Conservation (phyloP, 73 alveolate species). For the Urostyla sp. region DNA sequence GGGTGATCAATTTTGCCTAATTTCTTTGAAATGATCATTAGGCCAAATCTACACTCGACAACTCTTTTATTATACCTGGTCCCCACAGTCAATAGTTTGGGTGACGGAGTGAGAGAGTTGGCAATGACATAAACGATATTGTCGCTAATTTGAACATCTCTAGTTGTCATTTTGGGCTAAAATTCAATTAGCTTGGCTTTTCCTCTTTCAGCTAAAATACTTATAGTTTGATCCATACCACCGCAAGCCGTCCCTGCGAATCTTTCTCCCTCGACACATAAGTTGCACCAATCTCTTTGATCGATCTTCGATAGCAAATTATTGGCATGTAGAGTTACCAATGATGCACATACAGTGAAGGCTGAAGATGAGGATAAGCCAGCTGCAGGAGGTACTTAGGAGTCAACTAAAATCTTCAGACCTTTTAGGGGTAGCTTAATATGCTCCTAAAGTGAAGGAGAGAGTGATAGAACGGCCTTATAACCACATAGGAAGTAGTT, state of each 20-base stretch:
- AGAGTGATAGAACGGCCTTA: slow-evolving; percentile 67
- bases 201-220: slow-evolving; percentile 84
- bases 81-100: slow-evolving; percentile 78
- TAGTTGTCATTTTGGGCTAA: slow-evolving; percentile 63
- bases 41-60: slow-evolving; percentile 87
- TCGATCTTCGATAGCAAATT: slow-evolving; percentile 47
- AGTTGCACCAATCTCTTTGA: slow-evolving; percentile 57
- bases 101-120: slow-evolving; percentile 82
- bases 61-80: slow-evolving; percentile 89
- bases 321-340: slow-evolving; percentile 80
- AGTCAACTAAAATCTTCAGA: slow-evolving; percentile 80
- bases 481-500: slow-evolving; percentile 89
- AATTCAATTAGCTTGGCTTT: slow-evolving; percentile 79
- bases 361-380: slow-evolving; percentile 88
- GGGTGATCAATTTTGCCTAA: slow-evolving; percentile 4
- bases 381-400: slow-evolving; percentile 88
- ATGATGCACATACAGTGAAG: slow-evolving; percentile 82
- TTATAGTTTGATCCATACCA: slow-evolving; percentile 91
- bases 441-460: slow-evolving; percentile 4
- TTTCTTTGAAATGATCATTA: slow-evolving; percentile 31
- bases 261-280: slow-evolving; percentile 72
- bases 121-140: slow-evolving; percentile 80
- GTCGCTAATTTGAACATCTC: slow-evolving; percentile 71
- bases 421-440: slow-evolving; percentile 66
- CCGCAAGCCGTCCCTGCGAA: slow-evolving; percentile 92